Percentiles rank a stretch among this genome's conserved stretches.
Evolutionary conservation across 164 flowering plant genomes (phyloP).

Genomic region (Chloranthus sessilifolius): DNA sequence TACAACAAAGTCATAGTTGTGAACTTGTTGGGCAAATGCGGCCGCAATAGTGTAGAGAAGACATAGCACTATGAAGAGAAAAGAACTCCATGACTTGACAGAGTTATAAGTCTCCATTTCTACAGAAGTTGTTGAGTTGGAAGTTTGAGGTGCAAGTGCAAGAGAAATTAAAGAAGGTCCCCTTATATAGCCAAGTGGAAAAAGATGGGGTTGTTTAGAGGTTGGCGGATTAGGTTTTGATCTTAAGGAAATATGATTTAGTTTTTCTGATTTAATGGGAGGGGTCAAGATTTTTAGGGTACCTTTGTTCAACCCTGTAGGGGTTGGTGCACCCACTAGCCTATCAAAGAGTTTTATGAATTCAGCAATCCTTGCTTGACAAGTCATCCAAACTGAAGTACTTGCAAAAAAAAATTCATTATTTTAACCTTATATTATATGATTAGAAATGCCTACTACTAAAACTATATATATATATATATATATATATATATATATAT

Average conservation of each 20-base stretch:
- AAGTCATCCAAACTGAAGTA: background rate
- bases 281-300: too few relatives aligned
- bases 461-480: too few relatives aligned
- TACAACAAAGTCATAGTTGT: conserved; percentile 58
- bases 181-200: conserved; percentile 13
- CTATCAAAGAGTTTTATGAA: background rate
- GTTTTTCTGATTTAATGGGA: too few relatives aligned
- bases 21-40: conserved; percentile 24
- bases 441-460: too few relatives aligned
- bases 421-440: too few relatives aligned
- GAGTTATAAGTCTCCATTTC: conserved; percentile 7
- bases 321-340: conserved; percentile 45
- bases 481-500: too few relatives aligned
- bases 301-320: conserved; percentile 18
- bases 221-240: conserved; percentile 61
- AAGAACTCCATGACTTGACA: conserved; percentile 10
- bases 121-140: too few relatives aligned
- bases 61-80: conserved; percentile 5
- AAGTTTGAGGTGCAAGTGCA: conserved; percentile 11
- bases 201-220: conserved; percentile 16
- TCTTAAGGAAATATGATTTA: background rate
- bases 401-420: too few relatives aligned
- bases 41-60: conserved; percentile 11
- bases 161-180: conserved; percentile 5
- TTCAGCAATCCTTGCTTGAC: background rate